Evolutionary conservation across 495 filamentous ascomycete species (phyloP), one percentile per base, ranked within the genome.

Genomic region (Penicillium chermesinum): DNA sequence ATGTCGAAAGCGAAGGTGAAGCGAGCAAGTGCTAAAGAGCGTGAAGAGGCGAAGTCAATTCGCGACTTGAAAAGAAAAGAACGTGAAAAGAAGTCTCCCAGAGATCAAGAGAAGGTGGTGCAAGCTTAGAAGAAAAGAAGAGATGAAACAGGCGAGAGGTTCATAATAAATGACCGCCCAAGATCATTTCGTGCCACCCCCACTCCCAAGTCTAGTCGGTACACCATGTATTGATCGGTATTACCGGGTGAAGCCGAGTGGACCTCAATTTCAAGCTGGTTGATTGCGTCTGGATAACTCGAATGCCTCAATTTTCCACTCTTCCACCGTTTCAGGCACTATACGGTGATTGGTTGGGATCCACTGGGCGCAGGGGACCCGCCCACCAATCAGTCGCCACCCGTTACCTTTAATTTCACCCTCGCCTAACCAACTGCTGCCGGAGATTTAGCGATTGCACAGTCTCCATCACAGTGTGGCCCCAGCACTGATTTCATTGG

Each of bases 1-100:
- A 61, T 63, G 57, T 61, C 53, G 9, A 22, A 41, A 49, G 35
- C 40, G 62, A 63, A 46, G 34, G 2, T 18, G 25, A 21, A 13
- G 42, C n/a, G 25, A 16, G 27, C 33, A 13, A 40, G n/a, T 30
- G 22, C 15, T 21, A 43, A 34, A 37, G 33, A 37, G 35, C 6
- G 35, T 45, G 42, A 13, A 10, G 44, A 15, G 16, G 44, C 36
- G 44, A 46, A 46, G 21, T 46, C 44, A 46, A 46, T 46, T 27
- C 44, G 33, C 44, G 15, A 14, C 2, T 8, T 12, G n/a, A 1
- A 38, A 38, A 6, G 19, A 38, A 14, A 17, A 18, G 19, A 1
- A 18, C 13, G 33, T 35, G 38, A 18, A 46, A 38, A 1, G 33
- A 21, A 35, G 33, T 13, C 33, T 38, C 44, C 44, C 33, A 46